Evolutionary conservation across 2,329 filamentous ascomycete genomes (phyloP), one percentile per base, ranked within the genome.

Genomic region (Xylaria sp.): DNA sequence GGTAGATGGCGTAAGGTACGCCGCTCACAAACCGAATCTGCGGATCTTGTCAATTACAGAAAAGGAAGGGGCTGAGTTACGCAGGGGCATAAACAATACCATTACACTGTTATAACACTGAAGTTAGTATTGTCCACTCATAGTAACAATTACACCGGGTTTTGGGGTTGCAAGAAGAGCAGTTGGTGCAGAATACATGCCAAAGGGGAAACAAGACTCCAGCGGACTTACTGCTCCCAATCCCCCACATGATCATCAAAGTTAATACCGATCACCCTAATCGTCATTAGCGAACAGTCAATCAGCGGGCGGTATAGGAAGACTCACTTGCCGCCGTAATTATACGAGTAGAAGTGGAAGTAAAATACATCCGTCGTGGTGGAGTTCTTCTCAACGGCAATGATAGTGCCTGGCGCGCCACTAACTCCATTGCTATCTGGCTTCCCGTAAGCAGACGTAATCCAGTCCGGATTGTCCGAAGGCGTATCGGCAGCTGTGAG

Each of bases 301-400:
- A 32, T 1, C 2, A 28, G 4, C 23, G 12, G 4, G 13, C 50
- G 46, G 25, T 13, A 20, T 3, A 28, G 30, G 4, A 7, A 60
- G 39, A 67, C 65, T 65, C 34, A 68, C 66, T 68, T 68, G 28
- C 66, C 66, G 36, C 66, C 66, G 23, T 66, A 68, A 15, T 68
- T 66, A 13, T 65, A 68, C 15, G 62, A 66, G 36, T 68, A 68
- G 50, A 68, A 68, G 36, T 68, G 66, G 58, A 68, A 68, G 58
- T 68, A 68, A 28, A 68, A 68, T 34, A 68, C 66, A 23, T 68
- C 66, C 4, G 63, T 68, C 4, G 57, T 61, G 5, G 66, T 65
- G 25, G 58, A 43, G 45, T 68, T 68, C 66, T 68, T 68, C 66
- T 68, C 66, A 13, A 66, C 66, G 23, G 66, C 66, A 20, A 68